Percentiles rank a stretch among this genome's conserved stretches.
These are phyloP conservation scores for Rhodotorula graminis DNA, from an alignment of 768 basidiomycete genomes.

Conservation along the genomic window DNA sequence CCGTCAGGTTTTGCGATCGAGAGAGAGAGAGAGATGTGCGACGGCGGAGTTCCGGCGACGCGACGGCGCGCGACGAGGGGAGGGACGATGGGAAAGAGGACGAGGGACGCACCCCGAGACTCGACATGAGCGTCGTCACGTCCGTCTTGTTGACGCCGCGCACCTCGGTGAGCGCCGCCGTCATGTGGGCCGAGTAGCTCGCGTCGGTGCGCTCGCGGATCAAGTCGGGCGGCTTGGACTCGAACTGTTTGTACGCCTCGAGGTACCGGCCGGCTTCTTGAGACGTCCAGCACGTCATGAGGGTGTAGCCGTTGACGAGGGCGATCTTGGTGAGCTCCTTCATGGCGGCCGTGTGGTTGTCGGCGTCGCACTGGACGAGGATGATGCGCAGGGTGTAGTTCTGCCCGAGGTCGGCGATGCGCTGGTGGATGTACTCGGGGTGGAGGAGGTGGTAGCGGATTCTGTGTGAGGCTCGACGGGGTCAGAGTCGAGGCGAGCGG, in stretches of 20 bases:
- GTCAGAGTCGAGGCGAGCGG: not conserved
- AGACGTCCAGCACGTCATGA: constrained; percentile 85
- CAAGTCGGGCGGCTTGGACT: constrained; percentile 84
- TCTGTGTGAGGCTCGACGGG: constrained; percentile 50
- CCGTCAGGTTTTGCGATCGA: too few relatives aligned
- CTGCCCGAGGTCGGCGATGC: constrained; percentile 78
- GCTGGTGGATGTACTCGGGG: constrained; percentile 89
- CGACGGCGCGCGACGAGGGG: too few relatives aligned
- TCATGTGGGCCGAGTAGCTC: constrained; percentile 74
- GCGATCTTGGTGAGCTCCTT: constrained; percentile 82
- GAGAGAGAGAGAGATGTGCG: too few relatives aligned
- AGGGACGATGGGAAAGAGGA: not conserved
- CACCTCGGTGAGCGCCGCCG: constrained; percentile 76
- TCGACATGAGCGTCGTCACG: constrained; percentile 80
- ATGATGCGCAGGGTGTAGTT: constrained; percentile 79
- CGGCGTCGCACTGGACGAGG: constrained; percentile 85
- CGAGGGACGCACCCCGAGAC: constrained; percentile 69
- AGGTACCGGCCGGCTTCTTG: constrained; percentile 93
- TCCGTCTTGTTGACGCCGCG: constrained; percentile 97
- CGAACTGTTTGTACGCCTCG: constrained; percentile 83
- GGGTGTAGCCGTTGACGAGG: constrained; percentile 84
- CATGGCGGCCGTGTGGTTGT: constrained; percentile 84
- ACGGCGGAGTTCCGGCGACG: too few relatives aligned
- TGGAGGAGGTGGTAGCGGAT: constrained; percentile 91
- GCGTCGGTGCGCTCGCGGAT: constrained; percentile 94